Conservation (phyloP, 768 basidiomycete species). For the Kondoa subrosea region DNA sequence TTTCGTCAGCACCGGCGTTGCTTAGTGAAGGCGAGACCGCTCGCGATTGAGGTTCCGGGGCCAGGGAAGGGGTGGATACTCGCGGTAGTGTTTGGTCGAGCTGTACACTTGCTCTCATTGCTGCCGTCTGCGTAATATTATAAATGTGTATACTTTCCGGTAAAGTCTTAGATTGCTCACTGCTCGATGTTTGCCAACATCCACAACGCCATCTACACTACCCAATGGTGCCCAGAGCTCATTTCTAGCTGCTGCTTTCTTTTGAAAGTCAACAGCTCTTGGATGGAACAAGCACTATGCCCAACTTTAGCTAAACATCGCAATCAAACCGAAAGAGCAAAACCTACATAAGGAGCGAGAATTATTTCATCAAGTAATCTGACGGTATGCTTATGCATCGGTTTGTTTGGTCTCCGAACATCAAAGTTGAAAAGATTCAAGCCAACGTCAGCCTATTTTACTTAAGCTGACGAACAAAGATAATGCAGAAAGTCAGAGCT, state of each 20-base stretch:
- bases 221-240: conserved; percentile 40
- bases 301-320: background rate
- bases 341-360: conserved; percentile 71
- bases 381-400: conserved; percentile 71
- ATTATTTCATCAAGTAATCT: conserved; percentile 91
- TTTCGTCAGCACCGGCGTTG: background rate
- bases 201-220: conserved; percentile 52
- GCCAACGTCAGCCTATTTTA: conserved; percentile 60
- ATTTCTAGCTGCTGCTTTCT: conserved; percentile 41
- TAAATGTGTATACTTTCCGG: background rate
- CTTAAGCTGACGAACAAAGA: background rate
- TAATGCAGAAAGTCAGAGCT: conserved; percentile 22
- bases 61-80: conserved; percentile 5
- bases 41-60: background rate
- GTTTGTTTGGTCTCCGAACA: conserved; percentile 54
- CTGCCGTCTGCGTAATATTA: background rate
- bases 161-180: conserved; percentile 30
- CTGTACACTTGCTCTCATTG: background rate
- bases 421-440: conserved; percentile 79
- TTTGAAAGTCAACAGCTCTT: conserved; percentile 73
- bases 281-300: conserved; percentile 79
- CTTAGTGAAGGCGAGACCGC: background rate
- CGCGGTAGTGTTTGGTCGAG: background rate
- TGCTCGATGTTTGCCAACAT: conserved; percentile 37
- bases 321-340: background rate